Base-by-base conservation (phyloP, 306 rosid species). In the Fagus sylvatica region DNA sequence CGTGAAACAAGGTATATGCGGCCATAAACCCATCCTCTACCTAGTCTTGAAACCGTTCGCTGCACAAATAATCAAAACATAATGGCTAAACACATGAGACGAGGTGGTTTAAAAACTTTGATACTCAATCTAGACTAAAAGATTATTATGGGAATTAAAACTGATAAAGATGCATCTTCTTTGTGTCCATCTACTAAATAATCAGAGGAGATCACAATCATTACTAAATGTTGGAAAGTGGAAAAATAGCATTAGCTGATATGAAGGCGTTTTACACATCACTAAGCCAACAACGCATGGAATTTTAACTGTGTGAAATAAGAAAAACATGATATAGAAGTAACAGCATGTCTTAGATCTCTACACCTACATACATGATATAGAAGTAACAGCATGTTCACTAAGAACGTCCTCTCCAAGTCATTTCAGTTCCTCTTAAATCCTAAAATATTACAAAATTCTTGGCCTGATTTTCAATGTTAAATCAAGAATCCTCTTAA, bases 21-120 rank as follows among this genome's bases (percentile, higher is more conserved):
- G 43, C 99, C 98, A 16, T 96, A 85, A 60, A 91, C 90, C 99
- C 99, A 91, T 72, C 87, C 85, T 82, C 96, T 90, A 49, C 93
- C 93, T 10, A 88, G 75, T 74, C 82, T 84, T 61, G 98, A 90
- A 78, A 55, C 68, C 9, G 94, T 76, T 84, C 77, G 85, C 99
- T 96, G 93, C 87, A 81, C 62, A 72, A 79, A 30, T 59, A 76
- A 17, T 65, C 48, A 65, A 39, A 2, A 34, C 2, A 8, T 17
- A 2, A 5, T 19, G 39, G 19, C 2, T 33, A 61, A 22, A 61
- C 2, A 10, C 5, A 6, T 10, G 69, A 64, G 43, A 64, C n/a
- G 39, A 33, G 68, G 16, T 12, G 39, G n/a, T 13, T 16, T 32
- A 33, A 1, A 6, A 33, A 61, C 15, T 46, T 32, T 19, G 60